A percentile compares a stretch with the other conserved stretches of the same genome.
These are phyloP conservation scores for Entophlyctis luteolus DNA, from an alignment of 192 early-diverging fungal species.

Conservation along the genomic window DNA sequence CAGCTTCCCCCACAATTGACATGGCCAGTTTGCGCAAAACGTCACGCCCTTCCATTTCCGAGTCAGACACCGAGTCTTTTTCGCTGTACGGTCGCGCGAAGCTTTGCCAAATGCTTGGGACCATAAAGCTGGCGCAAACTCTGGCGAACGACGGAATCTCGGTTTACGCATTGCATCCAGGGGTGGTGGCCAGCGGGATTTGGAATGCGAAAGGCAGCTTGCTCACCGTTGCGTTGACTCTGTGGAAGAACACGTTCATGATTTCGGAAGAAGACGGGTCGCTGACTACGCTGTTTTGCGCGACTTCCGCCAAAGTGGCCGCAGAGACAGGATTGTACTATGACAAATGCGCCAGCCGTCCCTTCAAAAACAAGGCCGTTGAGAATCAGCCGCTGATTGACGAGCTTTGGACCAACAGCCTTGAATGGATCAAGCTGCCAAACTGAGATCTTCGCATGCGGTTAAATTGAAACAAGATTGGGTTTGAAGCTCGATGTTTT, in stretches of 20 bases:
- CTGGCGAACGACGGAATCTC: not conserved
- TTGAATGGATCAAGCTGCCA: not conserved
- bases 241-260: not conserved
- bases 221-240: not conserved
- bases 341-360: not conserved
- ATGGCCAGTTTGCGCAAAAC: not conserved
- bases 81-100: not conserved
- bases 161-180: not conserved
- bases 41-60: not conserved
- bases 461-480: too few relatives aligned
- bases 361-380: not conserved
- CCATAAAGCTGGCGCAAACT: not conserved
- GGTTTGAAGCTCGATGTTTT: too few relatives aligned
- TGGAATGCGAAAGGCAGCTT: not conserved
- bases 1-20: not conserved
- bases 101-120: not conserved
- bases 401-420: not conserved
- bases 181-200: not conserved
- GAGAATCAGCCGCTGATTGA: not conserved
- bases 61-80: not conserved
- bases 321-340: not conserved
- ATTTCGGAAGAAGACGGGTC: conserved; percentile 14
- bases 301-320: conserved; percentile 1
- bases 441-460: too few relatives aligned
- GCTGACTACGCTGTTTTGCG: conserved; percentile 20